Base-by-base conservation (phyloP, 1,139 yeast species). In the Scheffersomyces titani region DNA sequence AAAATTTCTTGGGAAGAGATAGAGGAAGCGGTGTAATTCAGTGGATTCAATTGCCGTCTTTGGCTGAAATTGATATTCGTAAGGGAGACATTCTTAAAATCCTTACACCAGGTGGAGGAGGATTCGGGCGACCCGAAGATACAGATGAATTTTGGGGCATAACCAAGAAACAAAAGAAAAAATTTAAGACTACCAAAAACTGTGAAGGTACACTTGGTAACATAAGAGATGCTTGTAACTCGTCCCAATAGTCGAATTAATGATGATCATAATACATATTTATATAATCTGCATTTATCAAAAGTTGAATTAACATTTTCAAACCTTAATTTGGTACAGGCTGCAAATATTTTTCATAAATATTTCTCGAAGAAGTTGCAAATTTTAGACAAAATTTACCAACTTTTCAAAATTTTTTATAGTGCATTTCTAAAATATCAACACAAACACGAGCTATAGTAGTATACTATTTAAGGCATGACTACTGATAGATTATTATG, bases 91-190 rank as follows among this genome's bases (percentile, higher is more conserved):
- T 80, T 46, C 62, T 82, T 47, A 69, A 77, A 47, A 74, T 81
- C 19, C 71, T 71, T 61, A 82, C 86, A 0, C 86, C 87, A 1
- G 86, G 87, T 47, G 87, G 85, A 44, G 87, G 86, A 30, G 87
- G 84, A 0, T 82, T 71, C 62, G 87, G 86, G 21, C 59, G 57
- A 47, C 49, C 24, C 13, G 49, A 46, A 46, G 49, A 46, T 6
- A 46, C 49, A 19, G 49, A 46, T n/a, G 49, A 46, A 5, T 11
- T 13, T 46, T 46, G 49, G 49, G 49, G 49, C n/a, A 19, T 46
- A 11, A 46, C 20, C 24, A 46, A 19, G 18, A 20, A 22, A 13
- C 49, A 22, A 13, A 20, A 19, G 24, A 18, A 46, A 22, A 20
- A 46, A 6, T 46, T 46, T n/a, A 22, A 22, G 5, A 46, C 18